Base-by-base conservation (phyloP, 2,329 filamentous ascomycete species). In the Cladophialophora bantiana region DNA sequence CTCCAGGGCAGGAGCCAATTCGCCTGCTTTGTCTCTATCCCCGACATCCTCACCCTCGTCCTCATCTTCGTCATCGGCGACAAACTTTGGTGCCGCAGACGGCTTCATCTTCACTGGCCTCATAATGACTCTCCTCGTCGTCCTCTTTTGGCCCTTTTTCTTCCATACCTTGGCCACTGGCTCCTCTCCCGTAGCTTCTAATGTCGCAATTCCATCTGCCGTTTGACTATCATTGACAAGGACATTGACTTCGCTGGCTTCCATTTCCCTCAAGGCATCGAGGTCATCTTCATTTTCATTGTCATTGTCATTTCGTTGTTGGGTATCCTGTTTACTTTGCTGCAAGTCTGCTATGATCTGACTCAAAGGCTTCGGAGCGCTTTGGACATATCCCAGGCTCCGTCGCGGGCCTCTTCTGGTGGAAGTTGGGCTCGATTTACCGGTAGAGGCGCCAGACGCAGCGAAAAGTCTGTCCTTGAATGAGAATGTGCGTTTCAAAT, bases 141-240 rank as follows among this genome's bases (percentile, higher is more conserved):
- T 82, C 55, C 82, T 76, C 69, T 84, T 84, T 68, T 83, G 82
- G 1, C 81, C 81, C 70, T 80, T 83, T 74, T 83, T 83, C 73
- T 81, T 83, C 73, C 76, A 82, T 13, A 63, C 53, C 56, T 7
- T 61, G 15, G 45, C 36, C 34, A n/a, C 32, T 36, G 59, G 57
- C 20, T 65, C 36, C 65, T 63, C n/a, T 65, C 71, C 12, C 68
- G 61, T 6, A 42, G 35, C 20, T 31, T 71, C 48, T 59, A 36
- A 55, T 55, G 38, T 67, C 61, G 31, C 56, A 7, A 67, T 42
- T 18, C 62, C 70, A 59, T 34, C 63, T 12, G 31, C 59, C 0
- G 65, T 60, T 59, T 82, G 80, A 48, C 77, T 80, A 67, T 82
- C 78, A 13, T 74, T 71, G 5, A 79, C 75, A 15, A 78, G 72